phyloP scores from a whole-genome alignment of 441 rosid species.

The Raphanus hybrid region DNA sequence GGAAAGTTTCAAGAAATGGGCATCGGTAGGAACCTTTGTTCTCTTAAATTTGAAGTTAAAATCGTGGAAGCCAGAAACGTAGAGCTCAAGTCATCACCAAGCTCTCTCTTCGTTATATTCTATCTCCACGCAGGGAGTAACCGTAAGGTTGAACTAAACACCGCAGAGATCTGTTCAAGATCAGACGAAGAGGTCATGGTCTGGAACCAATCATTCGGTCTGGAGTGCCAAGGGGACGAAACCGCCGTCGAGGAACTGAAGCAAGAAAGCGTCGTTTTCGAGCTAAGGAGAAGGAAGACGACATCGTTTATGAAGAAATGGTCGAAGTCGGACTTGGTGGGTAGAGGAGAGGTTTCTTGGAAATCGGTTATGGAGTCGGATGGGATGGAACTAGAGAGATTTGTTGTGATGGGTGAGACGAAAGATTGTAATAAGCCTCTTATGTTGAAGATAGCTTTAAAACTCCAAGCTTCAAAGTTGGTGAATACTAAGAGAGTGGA shows the following conservation, averaged over 20 bases:
- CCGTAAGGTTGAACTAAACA: conserved; percentile 56
- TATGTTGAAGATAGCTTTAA: conserved; percentile 51
- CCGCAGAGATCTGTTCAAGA: conserved; percentile 45
- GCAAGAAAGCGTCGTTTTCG: conserved; percentile 56
- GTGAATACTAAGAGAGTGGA: conserved; percentile 36
- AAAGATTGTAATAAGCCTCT: conserved; percentile 53
- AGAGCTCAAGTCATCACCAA: conserved; percentile 42
- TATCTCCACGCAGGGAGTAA: conserved; percentile 59
- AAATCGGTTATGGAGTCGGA: conserved; percentile 54
- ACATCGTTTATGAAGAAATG: conserved; percentile 40
- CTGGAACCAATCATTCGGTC: conserved; percentile 68
- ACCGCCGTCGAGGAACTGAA: conserved; percentile 49
- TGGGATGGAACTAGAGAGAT: conserved; percentile 58
- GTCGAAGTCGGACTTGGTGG: conserved; percentile 58
- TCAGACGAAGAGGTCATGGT: conserved; percentile 27
- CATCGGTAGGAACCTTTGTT: conserved; percentile 24
- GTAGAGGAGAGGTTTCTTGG: conserved; percentile 68
- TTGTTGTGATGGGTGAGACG: conserved; percentile 50
- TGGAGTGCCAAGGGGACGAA: conserved; percentile 57
- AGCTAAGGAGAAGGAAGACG: conserved; percentile 57
- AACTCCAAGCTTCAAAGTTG: conserved; percentile 40
- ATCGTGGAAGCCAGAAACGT: conserved; percentile 65
- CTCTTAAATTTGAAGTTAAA: conserved; percentile 54
- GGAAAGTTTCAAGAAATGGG: conserved; percentile 43
- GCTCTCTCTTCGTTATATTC: conserved; percentile 60